Percentiles rank a stretch among this genome's conserved stretches.
These are phyloP conservation scores for Tillandsia leiboldiana DNA, from an alignment of 176 grass and related monocot genomes.

Conservation along the genomic window DNA sequence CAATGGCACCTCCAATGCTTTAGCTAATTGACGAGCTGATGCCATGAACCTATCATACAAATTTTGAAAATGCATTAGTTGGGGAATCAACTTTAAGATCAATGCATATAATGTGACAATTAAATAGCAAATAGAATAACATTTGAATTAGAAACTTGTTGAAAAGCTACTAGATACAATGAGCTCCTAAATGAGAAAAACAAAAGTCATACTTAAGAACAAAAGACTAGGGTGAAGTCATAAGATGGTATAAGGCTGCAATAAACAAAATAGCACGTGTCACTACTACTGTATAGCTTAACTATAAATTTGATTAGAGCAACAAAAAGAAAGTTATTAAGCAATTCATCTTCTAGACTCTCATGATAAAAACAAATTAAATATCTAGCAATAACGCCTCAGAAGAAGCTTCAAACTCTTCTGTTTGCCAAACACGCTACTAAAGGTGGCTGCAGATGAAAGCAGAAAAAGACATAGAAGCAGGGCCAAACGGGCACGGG, in stretches of 20 bases:
- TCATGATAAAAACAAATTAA: too few relatives aligned
- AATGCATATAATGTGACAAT: neutral
- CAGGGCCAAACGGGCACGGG: too few relatives aligned
- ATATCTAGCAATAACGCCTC: too few relatives aligned
- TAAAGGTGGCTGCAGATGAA: too few relatives aligned
- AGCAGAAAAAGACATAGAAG: too few relatives aligned
- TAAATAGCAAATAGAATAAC: neutral
- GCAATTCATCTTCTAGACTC: too few relatives aligned
- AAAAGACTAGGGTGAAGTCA: neutral
- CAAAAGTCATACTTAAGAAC: neutral
- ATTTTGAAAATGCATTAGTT: neutral
- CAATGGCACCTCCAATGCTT: conserved; percentile 89
- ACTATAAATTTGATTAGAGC: too few relatives aligned
- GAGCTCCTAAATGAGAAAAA: neutral
- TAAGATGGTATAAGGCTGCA: neutral
- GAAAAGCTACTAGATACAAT: neutral
- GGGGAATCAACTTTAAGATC: neutral
- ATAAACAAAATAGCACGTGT: neutral
- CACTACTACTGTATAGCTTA: neutral
- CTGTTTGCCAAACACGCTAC: too few relatives aligned
- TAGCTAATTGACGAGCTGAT: conserved; percentile 73
- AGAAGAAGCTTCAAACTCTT: too few relatives aligned
- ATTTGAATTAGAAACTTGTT: neutral
- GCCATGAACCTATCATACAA: conserved; percentile 67
- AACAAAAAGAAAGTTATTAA: too few relatives aligned